These are phyloP conservation scores for Arctostaphylos glauca DNA, from an alignment of 148 eudicot species.

Conservation along the genomic window DNA sequence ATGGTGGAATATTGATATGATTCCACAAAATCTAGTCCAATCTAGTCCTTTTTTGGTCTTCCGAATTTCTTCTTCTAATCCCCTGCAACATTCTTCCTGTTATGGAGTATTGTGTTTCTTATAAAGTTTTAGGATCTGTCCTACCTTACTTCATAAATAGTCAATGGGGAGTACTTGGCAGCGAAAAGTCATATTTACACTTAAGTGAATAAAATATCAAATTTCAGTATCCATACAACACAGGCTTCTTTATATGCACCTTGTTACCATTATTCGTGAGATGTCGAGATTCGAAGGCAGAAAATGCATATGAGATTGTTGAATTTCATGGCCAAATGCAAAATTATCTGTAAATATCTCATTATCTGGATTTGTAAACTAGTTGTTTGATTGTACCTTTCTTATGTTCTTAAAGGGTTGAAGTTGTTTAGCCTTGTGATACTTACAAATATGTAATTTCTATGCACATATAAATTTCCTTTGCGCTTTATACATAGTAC, in stretches of 20 bases:
- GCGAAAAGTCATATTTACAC: neutral
- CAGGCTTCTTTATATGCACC: neutral
- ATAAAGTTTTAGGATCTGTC: neutral
- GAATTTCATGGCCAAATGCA: neutral
- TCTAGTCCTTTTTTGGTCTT: constrained; percentile 2
- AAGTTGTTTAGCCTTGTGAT: neutral
- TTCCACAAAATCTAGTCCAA: neutral
- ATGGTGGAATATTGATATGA: neutral
- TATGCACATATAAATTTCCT: neutral
- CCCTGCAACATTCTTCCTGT: neutral
- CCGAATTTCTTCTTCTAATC: neutral
- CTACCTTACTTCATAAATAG: neutral
- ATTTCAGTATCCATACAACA: neutral
- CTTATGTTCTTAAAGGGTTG: neutral
- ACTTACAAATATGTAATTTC: neutral
- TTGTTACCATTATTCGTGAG: neutral
- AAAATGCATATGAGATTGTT: neutral
- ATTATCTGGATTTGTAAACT: neutral
- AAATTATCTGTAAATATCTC: neutral
- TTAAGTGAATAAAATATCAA: neutral
- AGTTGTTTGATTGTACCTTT: neutral
- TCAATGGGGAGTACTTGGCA: neutral
- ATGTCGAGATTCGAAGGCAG: neutral
- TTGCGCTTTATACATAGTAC: neutral
- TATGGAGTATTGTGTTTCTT: neutral